Evolutionary conservation across 1,284 basidiomycete genomes (phyloP).

Genomic region (Leccinum pseudoinsigne): DNA sequence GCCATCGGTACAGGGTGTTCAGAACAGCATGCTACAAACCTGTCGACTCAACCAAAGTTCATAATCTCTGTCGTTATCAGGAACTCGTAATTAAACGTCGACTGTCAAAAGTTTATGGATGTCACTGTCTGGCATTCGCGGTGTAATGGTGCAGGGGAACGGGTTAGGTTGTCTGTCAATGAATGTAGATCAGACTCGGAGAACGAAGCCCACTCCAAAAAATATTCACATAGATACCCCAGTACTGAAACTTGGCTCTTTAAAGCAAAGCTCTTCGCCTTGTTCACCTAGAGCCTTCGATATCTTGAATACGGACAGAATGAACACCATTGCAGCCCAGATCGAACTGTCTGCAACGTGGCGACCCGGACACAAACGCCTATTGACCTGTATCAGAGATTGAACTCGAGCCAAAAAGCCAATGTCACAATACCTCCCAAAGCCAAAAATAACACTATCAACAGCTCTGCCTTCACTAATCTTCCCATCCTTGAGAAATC

Average conservation of each 20-base stretch:
- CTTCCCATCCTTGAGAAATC: constrained; percentile 33
- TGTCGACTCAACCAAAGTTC: not conserved
- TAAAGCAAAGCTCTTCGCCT: constrained; percentile 19
- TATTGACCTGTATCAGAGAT: not conserved
- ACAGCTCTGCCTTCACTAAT: constrained; percentile 35
- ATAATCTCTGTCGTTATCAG: not conserved
- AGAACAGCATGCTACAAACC: not conserved
- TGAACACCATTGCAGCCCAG: constrained; percentile 24
- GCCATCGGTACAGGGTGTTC: not conserved
- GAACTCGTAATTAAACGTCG: constrained; percentile 1
- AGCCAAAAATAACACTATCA: constrained; percentile 42
- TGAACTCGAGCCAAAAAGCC: not conserved
- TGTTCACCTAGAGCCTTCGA: constrained; percentile 15
- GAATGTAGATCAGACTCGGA: not conserved
- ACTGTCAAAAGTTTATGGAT: constrained; percentile 3
- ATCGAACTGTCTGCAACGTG: constrained; percentile 25
- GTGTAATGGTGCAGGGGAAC: constrained; percentile 24
- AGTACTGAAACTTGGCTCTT: constrained; percentile 13
- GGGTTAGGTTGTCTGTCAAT: constrained; percentile 19
- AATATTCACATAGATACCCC: constrained; percentile 15
- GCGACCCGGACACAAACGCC: constrained; percentile 30
- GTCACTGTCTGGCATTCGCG: constrained; percentile 4
- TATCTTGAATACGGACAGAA: constrained; percentile 25
- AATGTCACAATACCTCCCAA: constrained; percentile 35
- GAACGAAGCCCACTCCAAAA: not conserved